Evolutionary conservation across 768 basidiomycete genomes (phyloP).

Genomic region (Hygrophoropsis aurantiaca): DNA sequence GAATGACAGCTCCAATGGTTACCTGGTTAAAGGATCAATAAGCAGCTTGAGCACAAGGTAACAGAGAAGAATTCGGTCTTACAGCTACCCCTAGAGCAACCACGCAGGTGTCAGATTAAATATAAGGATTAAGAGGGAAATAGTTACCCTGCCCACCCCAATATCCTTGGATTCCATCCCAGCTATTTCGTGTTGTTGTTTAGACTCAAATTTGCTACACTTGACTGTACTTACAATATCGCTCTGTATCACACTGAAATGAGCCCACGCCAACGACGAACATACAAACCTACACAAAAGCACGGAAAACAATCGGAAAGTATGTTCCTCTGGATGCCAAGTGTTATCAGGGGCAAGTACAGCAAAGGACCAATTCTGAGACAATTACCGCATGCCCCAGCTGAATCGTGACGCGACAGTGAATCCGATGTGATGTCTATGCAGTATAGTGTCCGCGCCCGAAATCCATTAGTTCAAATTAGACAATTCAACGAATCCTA

Average conservation of each 20-base stretch:
- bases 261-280: too few species aligned
- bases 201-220: too few species aligned
- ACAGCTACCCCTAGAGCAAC: slow-evolving; percentile 11
- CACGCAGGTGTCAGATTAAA: not conserved
- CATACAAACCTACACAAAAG: slow-evolving; percentile 10
- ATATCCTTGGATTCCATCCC: slow-evolving; percentile 21
- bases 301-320: slow-evolving; percentile 12
- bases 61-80: too few species aligned
- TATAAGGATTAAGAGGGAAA: slow-evolving; percentile 1
- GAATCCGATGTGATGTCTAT: slow-evolving; percentile 17
- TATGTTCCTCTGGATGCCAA: slow-evolving; percentile 8
- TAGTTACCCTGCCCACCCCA: slow-evolving; percentile 18
- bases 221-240: too few species aligned
- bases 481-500: slow-evolving; percentile 8
- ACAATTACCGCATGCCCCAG: slow-evolving; percentile 18
- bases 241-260: not conserved
- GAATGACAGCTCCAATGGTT: slow-evolving; percentile 12
- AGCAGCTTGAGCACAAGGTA: not conserved
- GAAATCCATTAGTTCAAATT: slow-evolving; percentile 2
- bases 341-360: too few species aligned
- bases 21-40: slow-evolving; percentile 9
- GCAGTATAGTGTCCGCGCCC: not conserved
- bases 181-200: too few species aligned
- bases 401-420: slow-evolving; percentile 17
- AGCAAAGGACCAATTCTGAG: too few species aligned